phyloP scores from a whole-genome alignment of 306 rosid species.

The Cucurbita argyrosperma region DNA sequence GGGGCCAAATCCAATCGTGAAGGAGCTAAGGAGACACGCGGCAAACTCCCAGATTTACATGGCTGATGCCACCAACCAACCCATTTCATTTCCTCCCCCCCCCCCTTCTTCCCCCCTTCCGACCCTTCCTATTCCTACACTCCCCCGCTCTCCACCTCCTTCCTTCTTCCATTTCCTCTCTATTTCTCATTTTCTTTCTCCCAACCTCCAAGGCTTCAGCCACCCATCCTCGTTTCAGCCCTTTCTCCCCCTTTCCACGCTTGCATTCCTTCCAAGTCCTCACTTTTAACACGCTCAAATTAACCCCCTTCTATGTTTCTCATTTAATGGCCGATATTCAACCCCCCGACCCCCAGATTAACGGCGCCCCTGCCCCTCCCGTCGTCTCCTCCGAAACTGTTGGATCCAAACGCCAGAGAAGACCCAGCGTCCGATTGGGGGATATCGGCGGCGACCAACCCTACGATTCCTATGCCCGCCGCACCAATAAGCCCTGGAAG shows the following conservation, averaged over 20 bases:
- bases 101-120: not conserved
- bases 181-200: not conserved
- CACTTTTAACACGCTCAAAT: not conserved
- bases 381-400: conserved; percentile 37
- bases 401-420: conserved; percentile 70
- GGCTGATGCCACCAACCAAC: not conserved
- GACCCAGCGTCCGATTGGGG: conserved; percentile 88
- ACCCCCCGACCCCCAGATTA: conserved; percentile 41
- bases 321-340: conserved; percentile 55
- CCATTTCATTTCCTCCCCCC: no score
- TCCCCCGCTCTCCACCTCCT: not conserved
- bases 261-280: not conserved
- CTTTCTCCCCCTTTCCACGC: no score
- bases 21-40: not conserved
- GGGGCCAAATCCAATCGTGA: not conserved
- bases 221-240: no score
- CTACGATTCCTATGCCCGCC: conserved; percentile 59
- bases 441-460: conserved; percentile 90
- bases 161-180: not conserved
- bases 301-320: not conserved
- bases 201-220: no score
- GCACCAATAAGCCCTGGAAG: conserved; percentile 56
- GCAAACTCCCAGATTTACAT: conserved; percentile 4
- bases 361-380: conserved; percentile 26
- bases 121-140: not conserved